Base-by-base conservation (phyloP, 2,329 filamentous ascomycete species). In the Fusarium clavum region DNA sequence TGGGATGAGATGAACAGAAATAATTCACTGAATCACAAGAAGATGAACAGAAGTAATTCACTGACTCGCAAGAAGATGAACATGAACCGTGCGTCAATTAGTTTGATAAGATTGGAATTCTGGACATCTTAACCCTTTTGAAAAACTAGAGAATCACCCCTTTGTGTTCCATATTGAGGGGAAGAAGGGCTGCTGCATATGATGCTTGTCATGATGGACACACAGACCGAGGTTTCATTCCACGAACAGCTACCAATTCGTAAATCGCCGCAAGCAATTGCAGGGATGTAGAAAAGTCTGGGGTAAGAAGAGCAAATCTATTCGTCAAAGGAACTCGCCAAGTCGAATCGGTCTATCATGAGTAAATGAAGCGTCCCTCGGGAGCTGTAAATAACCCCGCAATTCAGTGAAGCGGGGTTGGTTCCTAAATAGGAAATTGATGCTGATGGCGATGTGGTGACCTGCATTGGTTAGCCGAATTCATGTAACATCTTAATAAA, bases 391-490 rank as follows among this genome's bases (percentile, higher is more conserved):
- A 29, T n/a, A n/a, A 70, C 68, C 68, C 68, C 68, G 60, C 68
- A 71, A 65, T 67, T 41, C 22, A 65, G 47, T 64, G 41, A 44
- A 61, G 59, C 60, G 65, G 56, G 30, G 41, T 53, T 60, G 16
- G 13, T 57, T 48, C 61, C 44, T 29, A 34, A 64, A 47, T 54
- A 49, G 64, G 67, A 45, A 53, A 48, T 57, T 46, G 51, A 54
- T 61, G 61, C 63, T 55, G 52, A 55, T 63, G 67, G 60, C 72
- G 70, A 74, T 62, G 57, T 73, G 69, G 69, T 71, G 70, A 66
- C 71, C 67, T 71, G 64, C 69, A 74, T 74, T 60, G 71, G 73
- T 67, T 75, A 75, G 73, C 59, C 64, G 69, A 59, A 59, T 62
- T 54, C 41, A 48, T 45, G 59, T 41, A 25, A 30, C 43, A 34